A percentile compares a stretch with the other conserved stretches of the same genome.
Evolutionary conservation across 768 basidiomycete species (phyloP).

Genomic region (Tricholoma sp.): DNA sequence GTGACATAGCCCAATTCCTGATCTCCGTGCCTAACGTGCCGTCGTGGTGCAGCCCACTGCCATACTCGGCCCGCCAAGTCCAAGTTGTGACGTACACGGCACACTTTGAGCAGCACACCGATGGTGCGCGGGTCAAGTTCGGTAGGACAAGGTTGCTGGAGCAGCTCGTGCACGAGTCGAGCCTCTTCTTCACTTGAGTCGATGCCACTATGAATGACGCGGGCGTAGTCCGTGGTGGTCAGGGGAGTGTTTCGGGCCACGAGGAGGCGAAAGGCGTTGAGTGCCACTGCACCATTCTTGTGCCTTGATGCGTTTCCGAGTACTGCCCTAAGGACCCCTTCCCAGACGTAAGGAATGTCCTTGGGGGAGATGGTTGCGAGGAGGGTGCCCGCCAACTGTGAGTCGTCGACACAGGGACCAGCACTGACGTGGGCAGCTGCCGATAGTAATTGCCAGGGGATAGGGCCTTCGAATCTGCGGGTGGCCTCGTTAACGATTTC

Average conservation of each 20-base stretch:
- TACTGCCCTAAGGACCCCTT: background rate
- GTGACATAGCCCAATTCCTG: background rate
- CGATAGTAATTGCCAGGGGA: background rate
- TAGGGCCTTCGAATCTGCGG: background rate
- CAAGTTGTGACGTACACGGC: background rate
- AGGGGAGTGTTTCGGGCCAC: background rate
- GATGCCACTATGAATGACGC: background rate
- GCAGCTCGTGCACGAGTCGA: background rate
- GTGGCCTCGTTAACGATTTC: background rate
- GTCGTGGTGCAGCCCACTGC: background rate
- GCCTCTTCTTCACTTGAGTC: constrained; percentile 1
- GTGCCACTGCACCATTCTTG: background rate
- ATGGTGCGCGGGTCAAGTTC: background rate
- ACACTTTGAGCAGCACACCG: background rate
- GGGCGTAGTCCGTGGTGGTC: background rate
- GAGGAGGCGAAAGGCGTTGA: background rate
- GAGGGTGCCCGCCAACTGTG: background rate
- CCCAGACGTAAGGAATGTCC: background rate
- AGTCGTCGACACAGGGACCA: background rate
- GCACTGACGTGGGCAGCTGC: background rate
- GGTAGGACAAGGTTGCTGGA: background rate
- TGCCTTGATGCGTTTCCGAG: background rate
- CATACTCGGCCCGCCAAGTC: background rate
- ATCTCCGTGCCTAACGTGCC: background rate
- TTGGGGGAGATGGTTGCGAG: background rate